These are phyloP conservation scores for Straminergon stramineum DNA, from an alignment of 225 moss, liverwort and hornwort genomes.

Conservation along the genomic window DNA sequence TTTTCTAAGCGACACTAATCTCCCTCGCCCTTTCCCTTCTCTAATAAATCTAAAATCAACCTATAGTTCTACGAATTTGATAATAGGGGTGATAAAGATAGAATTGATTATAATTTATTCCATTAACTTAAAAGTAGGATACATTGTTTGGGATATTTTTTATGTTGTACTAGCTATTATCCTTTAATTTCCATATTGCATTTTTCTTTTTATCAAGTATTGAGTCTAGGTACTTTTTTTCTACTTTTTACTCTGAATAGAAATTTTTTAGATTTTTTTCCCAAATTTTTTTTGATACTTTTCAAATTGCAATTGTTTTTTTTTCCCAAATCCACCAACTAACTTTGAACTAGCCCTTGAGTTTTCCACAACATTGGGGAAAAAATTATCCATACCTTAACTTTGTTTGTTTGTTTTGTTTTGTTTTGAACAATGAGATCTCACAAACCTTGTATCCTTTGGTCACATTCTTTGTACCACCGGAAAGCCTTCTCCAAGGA, in stretches of 20 bases:
- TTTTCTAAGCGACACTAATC: neutral
- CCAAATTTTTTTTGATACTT: rapidly evolving
- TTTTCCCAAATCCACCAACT: too few species aligned
- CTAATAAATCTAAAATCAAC: neutral
- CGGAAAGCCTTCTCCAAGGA: too few species aligned
- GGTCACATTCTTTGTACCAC: too few species aligned
- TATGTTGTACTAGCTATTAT: rapidly evolving
- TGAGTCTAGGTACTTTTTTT: rapidly evolving
- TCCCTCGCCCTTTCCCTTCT: rapidly evolving
- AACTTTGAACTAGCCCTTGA: too few species aligned
- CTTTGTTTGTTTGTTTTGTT: too few species aligned
- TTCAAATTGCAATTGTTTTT: too few species aligned
- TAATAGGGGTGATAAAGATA: neutral
- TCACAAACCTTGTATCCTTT: too few species aligned
- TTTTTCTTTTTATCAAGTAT: too few species aligned
- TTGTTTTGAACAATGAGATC: too few species aligned
- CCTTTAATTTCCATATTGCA: rapidly evolving
- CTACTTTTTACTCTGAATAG: too few species aligned
- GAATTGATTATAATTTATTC: neutral
- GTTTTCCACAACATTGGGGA: neutral
- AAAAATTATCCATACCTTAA: too few species aligned
- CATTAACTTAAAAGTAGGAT: neutral
- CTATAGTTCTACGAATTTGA: neutral
- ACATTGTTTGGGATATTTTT: rapidly evolving
- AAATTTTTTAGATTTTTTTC: too few species aligned